phyloP scores from a whole-genome alignment of 495 filamentous ascomycete species.

The Penicillium silybi region DNA sequence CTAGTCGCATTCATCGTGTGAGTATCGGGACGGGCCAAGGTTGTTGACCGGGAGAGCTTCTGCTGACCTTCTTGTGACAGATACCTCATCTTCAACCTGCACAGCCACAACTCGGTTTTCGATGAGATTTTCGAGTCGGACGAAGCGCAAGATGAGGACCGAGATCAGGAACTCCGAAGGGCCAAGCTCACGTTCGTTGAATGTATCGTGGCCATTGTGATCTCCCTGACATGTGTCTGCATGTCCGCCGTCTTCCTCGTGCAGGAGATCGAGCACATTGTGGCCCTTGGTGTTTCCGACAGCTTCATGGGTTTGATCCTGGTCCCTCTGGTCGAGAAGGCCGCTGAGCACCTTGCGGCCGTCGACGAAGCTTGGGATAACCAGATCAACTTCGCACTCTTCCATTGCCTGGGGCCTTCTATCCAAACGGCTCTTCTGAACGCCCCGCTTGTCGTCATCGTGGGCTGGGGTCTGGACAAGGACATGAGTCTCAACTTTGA shows the following conservation, averaged over 20 bases:
- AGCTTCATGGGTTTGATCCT: constrained; percentile 73
- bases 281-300: constrained; percentile 65
- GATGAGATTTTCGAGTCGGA: constrained; percentile 65
- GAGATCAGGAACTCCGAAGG: constrained; percentile 57
- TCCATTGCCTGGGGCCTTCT: constrained; percentile 81
- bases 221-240: constrained; percentile 70
- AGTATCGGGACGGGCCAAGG: background rate
- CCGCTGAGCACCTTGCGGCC: constrained; percentile 83
- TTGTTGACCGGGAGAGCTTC: too few relatives aligned
- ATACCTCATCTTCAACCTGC: constrained; percentile 78
- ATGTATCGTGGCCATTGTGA: constrained; percentile 59
- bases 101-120: constrained; percentile 79
- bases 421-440: constrained; percentile 91
- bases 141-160: constrained; percentile 66
- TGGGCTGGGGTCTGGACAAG: constrained; percentile 74
- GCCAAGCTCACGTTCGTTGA: constrained; percentile 78
- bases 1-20: constrained; percentile 68
- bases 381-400: constrained; percentile 77
- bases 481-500: constrained; percentile 82
- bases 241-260: constrained; percentile 82
- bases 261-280: constrained; percentile 71
- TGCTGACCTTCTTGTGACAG: constrained; percentile 32
- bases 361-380: constrained; percentile 81
- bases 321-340: constrained; percentile 82
- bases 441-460: constrained; percentile 75